Evolutionary conservation across 768 basidiomycete genomes (phyloP).

Genomic region (Xerocomus spinulosus): DNA sequence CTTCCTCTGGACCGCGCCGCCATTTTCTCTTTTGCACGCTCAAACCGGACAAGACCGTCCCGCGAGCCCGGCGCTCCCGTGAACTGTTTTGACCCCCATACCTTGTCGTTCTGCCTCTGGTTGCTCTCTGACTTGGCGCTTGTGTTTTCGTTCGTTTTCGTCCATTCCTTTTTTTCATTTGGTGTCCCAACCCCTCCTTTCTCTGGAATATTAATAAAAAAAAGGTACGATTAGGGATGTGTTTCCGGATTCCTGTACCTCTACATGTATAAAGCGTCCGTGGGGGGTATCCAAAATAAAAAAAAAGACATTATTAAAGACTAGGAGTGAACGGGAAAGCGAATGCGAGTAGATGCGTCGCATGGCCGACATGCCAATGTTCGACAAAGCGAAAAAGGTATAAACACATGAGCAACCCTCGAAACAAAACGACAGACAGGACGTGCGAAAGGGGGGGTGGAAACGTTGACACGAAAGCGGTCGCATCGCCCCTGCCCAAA

Average conservation of each 20-base stretch:
- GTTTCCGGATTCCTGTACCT: conserved; percentile 13
- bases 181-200: background rate
- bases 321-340: background rate
- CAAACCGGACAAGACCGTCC: conserved; percentile 49
- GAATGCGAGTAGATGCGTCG: background rate
- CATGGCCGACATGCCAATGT: background rate
- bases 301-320: background rate
- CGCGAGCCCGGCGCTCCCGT: conserved; percentile 44
- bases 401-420: background rate
- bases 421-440: background rate
- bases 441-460: background rate
- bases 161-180: background rate
- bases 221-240: conserved; percentile 9
- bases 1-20: conserved; percentile 65
- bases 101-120: background rate
- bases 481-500: conserved; percentile 6
- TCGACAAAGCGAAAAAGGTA: too few species aligned
- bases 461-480: conserved; percentile 2
- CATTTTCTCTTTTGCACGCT: conserved; percentile 83
- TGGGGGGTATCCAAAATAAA: background rate
- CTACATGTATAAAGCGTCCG: background rate
- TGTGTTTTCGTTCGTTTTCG: background rate
- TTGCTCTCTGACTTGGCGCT: background rate
- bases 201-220: background rate
- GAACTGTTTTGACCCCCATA: conserved; percentile 26